Percentiles rank a stretch among this genome's conserved stretches.
Conservation (phyloP, 2,329 filamentous ascomycete species). For the Emericellopsis cladophorae region DNA sequence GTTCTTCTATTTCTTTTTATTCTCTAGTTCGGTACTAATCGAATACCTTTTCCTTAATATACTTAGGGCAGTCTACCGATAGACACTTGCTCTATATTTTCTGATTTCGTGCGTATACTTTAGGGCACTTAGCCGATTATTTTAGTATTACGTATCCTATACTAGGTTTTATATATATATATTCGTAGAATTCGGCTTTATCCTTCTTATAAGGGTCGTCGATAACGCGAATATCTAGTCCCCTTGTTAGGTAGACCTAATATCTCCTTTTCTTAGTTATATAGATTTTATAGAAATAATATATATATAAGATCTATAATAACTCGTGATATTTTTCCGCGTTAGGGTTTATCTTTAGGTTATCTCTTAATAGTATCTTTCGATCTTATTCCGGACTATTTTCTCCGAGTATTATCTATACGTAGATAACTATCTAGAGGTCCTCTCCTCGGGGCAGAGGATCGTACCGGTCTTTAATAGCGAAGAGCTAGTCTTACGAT, state of each 20-base stretch:
- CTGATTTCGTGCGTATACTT: no score
- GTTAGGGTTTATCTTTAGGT: neutral
- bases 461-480: neutral
- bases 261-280: neutral
- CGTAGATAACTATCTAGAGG: neutral
- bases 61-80: neutral
- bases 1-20: no score
- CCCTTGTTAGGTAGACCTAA: neutral
- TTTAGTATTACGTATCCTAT: no score
- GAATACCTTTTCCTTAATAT: neutral
- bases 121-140: no score
- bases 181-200: no score
- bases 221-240: neutral
- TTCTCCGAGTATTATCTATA: conserved; percentile 1
- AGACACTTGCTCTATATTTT: neutral
- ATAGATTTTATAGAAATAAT: neutral
- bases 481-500: no score
- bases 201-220: neutral
- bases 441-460: neutral
- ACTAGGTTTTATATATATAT: no score
- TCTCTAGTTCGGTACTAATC: no score
- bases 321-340: neutral
- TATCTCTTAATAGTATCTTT: neutral
- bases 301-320: no score
- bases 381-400: no score